phyloP scores from a whole-genome alignment of 1,284 basidiomycete species.

The Cryptococcus jaspeensis region DNA sequence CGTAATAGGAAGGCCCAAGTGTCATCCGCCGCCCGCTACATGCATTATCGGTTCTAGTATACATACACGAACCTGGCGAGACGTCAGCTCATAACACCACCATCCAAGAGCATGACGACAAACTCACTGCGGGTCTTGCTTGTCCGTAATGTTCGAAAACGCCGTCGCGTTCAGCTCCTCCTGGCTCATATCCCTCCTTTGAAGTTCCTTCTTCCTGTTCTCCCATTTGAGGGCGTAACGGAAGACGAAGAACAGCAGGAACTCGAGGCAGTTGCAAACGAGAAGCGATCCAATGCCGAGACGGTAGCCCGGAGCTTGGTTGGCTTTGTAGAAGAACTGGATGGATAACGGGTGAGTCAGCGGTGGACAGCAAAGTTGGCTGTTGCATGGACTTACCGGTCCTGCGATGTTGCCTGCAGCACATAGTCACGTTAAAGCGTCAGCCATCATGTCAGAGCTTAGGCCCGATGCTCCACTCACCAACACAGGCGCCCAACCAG shows the following conservation, averaged over 20 bases:
- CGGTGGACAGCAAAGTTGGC: background rate
- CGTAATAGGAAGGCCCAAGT: background rate
- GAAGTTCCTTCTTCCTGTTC: constrained; percentile 47
- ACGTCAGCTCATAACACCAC: no score
- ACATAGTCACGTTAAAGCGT: constrained; percentile 6
- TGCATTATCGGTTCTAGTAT: constrained; percentile 6
- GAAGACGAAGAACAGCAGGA: constrained; percentile 50
- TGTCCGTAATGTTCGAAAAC: constrained; percentile 49
- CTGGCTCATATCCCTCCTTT: constrained; percentile 20
- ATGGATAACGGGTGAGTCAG: constrained; percentile 26
- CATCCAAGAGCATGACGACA: background rate
- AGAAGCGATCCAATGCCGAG: constrained; percentile 54
- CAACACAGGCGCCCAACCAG: constrained; percentile 44
- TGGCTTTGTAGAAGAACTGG: constrained; percentile 49
- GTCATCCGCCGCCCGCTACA: background rate
- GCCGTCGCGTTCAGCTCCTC: constrained; percentile 33
- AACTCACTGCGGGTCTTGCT: constrained; percentile 40
- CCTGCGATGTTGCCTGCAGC: constrained; percentile 51
- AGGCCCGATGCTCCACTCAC: background rate
- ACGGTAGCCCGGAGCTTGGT: constrained; percentile 52
- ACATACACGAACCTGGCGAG: constrained; percentile 21
- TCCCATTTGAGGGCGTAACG: constrained; percentile 50
- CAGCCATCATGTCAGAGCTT: background rate
- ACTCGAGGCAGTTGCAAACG: constrained; percentile 47
- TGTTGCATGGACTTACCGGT: constrained; percentile 26